Evolutionary conservation across 2,329 filamentous ascomycete species (phyloP), one percentile per base, ranked within the genome.

Genomic region (Penicillium italicum): DNA sequence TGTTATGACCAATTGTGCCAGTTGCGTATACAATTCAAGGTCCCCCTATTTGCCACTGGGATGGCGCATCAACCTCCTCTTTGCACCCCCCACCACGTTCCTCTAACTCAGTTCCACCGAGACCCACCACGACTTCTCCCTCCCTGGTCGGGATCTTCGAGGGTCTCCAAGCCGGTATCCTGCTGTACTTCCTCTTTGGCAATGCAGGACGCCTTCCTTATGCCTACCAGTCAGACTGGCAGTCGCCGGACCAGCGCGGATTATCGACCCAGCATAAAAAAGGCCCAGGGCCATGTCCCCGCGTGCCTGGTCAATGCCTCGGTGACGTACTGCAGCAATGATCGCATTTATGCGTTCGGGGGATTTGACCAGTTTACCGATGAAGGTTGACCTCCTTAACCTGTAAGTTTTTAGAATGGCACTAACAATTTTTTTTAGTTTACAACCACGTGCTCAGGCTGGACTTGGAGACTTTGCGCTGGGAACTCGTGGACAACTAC

Each of bases 281-380:
- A 87, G 66, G 90, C 88, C 12, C 79, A 89, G 46, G 89, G 89
- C 44, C 86, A 90, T 75, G 85, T 92, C 63, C 94, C 94, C 36
- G 92, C 94, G 34, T 97, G 93, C 70, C 82, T 99, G 47, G 93
- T 99, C 64, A 99, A 99, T 79, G 94, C 94, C 50, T 97, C 94
- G 0, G 93, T 97, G 58, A 99, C 94, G n/a, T 97, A 96, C 73
- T 96, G 94, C 69, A 92, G 92, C 57, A 94, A 96, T 76, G 94
- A 97, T 72, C 87, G 94, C 74, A 97, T 99, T 66, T 97, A 95
- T 75, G 94, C 93, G 11, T 99, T 99, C 79, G 94, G 94, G 41
- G 94, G 94, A 18, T 99, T 99, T 69, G 94, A 99, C 71, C 93
- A 97, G 74, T 97, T 96, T 71, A 99, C 94, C 0, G 94, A 99